Evolutionary conservation across 176 grass and related monocot genomes (phyloP).

Genomic region (Raddia guianensis): DNA sequence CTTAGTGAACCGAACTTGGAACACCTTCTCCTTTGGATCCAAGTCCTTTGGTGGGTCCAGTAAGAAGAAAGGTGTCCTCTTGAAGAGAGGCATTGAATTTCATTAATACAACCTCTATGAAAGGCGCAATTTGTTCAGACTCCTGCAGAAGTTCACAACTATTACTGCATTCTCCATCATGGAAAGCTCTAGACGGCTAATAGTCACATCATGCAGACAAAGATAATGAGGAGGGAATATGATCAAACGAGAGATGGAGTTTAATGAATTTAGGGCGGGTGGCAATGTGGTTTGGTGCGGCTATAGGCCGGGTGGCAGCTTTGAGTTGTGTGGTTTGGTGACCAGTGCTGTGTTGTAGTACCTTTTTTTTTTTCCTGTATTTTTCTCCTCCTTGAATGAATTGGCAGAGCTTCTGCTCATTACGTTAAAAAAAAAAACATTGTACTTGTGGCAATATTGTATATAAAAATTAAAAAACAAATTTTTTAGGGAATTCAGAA

Average conservation of each 20-base stretch:
- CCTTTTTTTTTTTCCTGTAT: too few species aligned
- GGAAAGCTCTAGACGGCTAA: conserved; percentile 4
- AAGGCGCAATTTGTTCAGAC: background rate
- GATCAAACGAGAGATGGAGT: background rate
- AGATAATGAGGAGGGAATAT: background rate
- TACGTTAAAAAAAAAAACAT: background rate
- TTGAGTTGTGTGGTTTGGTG: too few species aligned
- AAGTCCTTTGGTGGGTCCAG: conserved; percentile 60
- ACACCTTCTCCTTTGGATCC: conserved; percentile 71
- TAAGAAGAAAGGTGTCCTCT: conserved; percentile 67
- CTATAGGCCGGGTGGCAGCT: too few species aligned
- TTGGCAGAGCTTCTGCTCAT: too few species aligned
- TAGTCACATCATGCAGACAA: background rate
- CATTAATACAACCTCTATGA: conserved; percentile 22
- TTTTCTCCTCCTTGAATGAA: too few species aligned
- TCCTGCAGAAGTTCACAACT: conserved; percentile 28
- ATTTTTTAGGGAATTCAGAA: background rate
- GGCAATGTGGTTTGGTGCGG: too few species aligned
- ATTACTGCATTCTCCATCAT: conserved; percentile 29
- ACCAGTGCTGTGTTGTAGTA: too few species aligned
- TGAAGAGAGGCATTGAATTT: conserved; percentile 79
- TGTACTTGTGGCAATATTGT: background rate
- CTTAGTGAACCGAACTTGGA: conserved; percentile 80
- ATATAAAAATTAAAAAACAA: background rate
- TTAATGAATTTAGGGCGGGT: background rate